Evolutionary conservation across 2,329 filamentous ascomycete genomes (phyloP).

Genomic region (Nemania abortiva): DNA sequence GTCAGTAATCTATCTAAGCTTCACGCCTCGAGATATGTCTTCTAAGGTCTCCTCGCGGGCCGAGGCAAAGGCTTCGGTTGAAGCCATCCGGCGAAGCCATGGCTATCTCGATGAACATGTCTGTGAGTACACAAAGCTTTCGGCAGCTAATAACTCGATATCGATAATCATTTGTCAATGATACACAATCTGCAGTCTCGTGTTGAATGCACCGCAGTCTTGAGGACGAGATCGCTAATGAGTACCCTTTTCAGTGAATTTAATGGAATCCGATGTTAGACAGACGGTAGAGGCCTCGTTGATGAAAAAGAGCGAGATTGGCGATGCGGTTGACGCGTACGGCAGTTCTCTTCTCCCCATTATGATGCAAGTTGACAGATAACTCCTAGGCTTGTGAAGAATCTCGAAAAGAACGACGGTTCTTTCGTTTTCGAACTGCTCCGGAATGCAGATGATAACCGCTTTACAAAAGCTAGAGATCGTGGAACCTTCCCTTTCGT

Average conservation of each 20-base stretch:
- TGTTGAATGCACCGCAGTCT: neutral
- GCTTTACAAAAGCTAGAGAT: conserved; percentile 49
- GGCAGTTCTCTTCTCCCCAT: neutral
- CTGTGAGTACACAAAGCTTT: conserved; percentile 7
- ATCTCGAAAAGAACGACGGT: conserved; percentile 57
- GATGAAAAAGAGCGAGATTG: neutral
- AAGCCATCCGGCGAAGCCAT: neutral
- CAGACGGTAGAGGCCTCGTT: conserved; percentile 6
- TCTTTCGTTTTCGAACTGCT: conserved; percentile 66
- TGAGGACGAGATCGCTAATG: neutral
- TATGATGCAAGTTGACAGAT: conserved; percentile 5
- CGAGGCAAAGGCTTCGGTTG: neutral
- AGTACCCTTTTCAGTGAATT: neutral
- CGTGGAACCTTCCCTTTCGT: conserved; percentile 48
- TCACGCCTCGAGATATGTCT: neutral
- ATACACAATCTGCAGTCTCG: neutral
- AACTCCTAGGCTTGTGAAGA: conserved; percentile 53
- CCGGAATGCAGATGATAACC: conserved; percentile 67
- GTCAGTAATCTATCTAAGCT: neutral
- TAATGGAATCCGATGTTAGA: neutral
- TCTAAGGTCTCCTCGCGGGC: neutral
- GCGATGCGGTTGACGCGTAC: conserved; percentile 1
- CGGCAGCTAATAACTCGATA: no score
- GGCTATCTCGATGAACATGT: conserved; percentile 16
- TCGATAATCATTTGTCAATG: neutral